Evolutionary conservation across 2,329 filamentous ascomycete genomes (phyloP).

Genomic region (Fusarium albosuccineum): DNA sequence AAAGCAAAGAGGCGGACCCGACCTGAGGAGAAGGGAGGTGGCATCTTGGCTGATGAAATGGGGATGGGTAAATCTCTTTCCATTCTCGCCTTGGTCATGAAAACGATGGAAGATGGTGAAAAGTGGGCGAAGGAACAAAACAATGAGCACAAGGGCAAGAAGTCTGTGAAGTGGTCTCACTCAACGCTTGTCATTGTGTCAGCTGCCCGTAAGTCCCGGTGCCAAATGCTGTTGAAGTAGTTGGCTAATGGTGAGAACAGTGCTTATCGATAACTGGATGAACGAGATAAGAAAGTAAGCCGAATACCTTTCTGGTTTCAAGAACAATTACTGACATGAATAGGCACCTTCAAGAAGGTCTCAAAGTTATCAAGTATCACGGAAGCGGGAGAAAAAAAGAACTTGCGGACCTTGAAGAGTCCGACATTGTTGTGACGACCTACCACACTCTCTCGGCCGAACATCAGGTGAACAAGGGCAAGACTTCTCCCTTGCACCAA

Average conservation of each 20-base stretch:
- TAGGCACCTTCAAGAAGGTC: slow-evolving; percentile 50
- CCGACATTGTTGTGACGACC: slow-evolving; percentile 61
- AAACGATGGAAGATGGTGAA: slow-evolving; percentile 53
- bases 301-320: not conserved
- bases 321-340: not conserved
- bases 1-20: slow-evolving; percentile 46
- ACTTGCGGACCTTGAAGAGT: slow-evolving; percentile 44
- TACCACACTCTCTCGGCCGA: slow-evolving; percentile 61
- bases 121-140: slow-evolving; percentile 51
- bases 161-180: slow-evolving; percentile 43
- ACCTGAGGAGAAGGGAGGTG: slow-evolving; percentile 54
- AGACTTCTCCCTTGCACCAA: slow-evolving; percentile 45
- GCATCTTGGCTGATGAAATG: slow-evolving; percentile 72
- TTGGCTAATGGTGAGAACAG: slow-evolving; percentile 28
- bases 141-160: slow-evolving; percentile 25
- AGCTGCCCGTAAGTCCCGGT: slow-evolving; percentile 53
- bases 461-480: slow-evolving; percentile 9
- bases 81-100: slow-evolving; percentile 62
- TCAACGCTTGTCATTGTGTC: slow-evolving; percentile 61
- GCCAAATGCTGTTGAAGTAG: no score
- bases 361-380: slow-evolving; percentile 54
- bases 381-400: slow-evolving; percentile 47
- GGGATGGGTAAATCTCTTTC: slow-evolving; percentile 70
- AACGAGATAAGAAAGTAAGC: slow-evolving; percentile 54
- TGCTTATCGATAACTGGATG: slow-evolving; percentile 57